Base-by-base conservation (phyloP, 495 filamentous ascomycete genomes). In the Halenospora varia region DNA sequence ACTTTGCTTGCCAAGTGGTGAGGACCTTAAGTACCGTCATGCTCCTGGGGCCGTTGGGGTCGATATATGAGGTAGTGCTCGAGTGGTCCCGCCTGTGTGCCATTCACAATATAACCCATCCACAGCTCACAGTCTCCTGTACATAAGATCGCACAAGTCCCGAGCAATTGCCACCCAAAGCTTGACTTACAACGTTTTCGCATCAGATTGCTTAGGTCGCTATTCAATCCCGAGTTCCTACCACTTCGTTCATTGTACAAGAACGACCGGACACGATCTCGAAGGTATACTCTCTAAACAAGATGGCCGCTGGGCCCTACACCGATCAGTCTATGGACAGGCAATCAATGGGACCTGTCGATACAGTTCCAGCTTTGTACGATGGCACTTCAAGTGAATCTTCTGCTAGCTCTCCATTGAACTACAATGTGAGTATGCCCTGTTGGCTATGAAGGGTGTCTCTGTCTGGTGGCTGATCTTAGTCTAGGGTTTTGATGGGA, bases 301-400 rank as follows among this genome's bases (percentile, higher is more conserved):
- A 45, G 18, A 45, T 45, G 42, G 42, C 42, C 42, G 18, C 42
- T 45, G 42, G 18, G 42, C 42, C 42, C 17, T 35, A 35, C 13
- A 13, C 6, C 4, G 29, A 35, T 13, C 4, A 35, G 6, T 35
- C 6, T 13, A 13, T 46, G 4, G 19, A 46, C 8, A 46, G 42
- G 17, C 19, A 20, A n/a, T 46, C 13, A n/a, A 9, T 46, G 42
- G 17, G 8, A 17, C 4, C 42, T 46, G 6, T 35, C 6, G 47
- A 49, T 24, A 40, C 26, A 18, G 10, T 22, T 6, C 52, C 52
- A 10, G 23, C n/a, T 24, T 46, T 66, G 39, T 63, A 63, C 47
- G 64, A 66, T 40, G 61, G 64, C 1, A 66, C 60, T 15, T 66
- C 64, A 13, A 62, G 61, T 35, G 61, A 66, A 23, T 63, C 61